Conservation (phyloP, 1,284 basidiomycete genomes). For the Ceratobasidium theobromae region DNA sequence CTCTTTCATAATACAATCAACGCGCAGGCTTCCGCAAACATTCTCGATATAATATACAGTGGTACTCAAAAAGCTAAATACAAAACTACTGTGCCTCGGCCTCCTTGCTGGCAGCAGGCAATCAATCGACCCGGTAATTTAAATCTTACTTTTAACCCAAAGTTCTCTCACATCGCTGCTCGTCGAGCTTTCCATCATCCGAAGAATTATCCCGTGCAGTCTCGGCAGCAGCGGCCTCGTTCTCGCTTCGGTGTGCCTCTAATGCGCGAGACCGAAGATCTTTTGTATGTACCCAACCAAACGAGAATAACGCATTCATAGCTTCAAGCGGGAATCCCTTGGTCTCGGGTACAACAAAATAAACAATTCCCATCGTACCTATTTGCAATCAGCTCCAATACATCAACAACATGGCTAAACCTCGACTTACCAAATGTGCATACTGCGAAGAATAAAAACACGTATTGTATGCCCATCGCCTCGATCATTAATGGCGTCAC, state of each 20-base stretch:
- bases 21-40: too few relatives aligned
- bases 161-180: background rate
- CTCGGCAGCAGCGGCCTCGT: background rate
- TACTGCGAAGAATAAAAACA: constrained; percentile 35
- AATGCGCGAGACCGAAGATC: background rate
- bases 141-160: too few relatives aligned
- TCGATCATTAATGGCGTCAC: constrained; percentile 57
- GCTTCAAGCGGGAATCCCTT: constrained; percentile 42
- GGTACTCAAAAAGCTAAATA: too few relatives aligned
- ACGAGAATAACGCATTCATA: constrained; percentile 41
- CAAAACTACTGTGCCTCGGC: too few relatives aligned
- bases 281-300: background rate
- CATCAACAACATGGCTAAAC: constrained; percentile 48
- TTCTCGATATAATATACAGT: too few relatives aligned
- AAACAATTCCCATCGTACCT: constrained; percentile 56
- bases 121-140: too few relatives aligned
- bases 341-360: constrained; percentile 39
- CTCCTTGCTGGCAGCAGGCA: too few relatives aligned
- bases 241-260: background rate
- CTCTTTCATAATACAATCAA: too few relatives aligned
- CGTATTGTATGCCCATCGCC: constrained; percentile 77
- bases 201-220: background rate
- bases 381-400: constrained; percentile 71
- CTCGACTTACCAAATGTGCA: background rate
- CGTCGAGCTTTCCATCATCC: background rate